Percentiles rank a stretch among this genome's conserved stretches.
phyloP scores from a whole-genome alignment of 164 flowering plant species.

The Berberis thunbergii region DNA sequence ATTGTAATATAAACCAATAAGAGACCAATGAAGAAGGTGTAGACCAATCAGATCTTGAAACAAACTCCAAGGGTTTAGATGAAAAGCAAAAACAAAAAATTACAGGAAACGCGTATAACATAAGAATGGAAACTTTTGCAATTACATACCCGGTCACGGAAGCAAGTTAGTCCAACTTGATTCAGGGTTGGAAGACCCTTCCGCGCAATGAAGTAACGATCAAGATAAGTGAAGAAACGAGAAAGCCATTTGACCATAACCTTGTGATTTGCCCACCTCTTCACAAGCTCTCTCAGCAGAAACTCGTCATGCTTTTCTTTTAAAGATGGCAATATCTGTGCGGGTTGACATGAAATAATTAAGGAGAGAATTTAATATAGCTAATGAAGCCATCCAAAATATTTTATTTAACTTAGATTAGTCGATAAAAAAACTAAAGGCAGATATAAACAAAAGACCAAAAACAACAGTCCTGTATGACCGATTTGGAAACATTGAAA shows the following conservation, averaged over 20 bases:
- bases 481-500: no score
- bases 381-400: background rate
- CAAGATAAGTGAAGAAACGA: conserved; percentile 84
- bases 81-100: background rate
- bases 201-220: conserved; percentile 82
- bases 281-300: conserved; percentile 90
- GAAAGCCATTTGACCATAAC: conserved; percentile 97
- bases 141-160: conserved; percentile 67
- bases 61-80: background rate
- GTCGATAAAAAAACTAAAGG: background rate
- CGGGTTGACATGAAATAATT: background rate
- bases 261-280: conserved; percentile 93
- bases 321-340: conserved; percentile 78
- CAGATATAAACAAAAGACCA: background rate
- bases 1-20: background rate
- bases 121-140: background rate
- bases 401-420: background rate
- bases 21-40: background rate
- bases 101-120: background rate
- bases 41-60: background rate
- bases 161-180: conserved; percentile 92
- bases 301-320: conserved; percentile 93
- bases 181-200: conserved; percentile 78
- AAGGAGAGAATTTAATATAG: background rate
- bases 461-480: no score